These are phyloP conservation scores for Colletotrichum endophyticum DNA, from an alignment of 2,329 filamentous ascomycete genomes.

Conservation along the genomic window DNA sequence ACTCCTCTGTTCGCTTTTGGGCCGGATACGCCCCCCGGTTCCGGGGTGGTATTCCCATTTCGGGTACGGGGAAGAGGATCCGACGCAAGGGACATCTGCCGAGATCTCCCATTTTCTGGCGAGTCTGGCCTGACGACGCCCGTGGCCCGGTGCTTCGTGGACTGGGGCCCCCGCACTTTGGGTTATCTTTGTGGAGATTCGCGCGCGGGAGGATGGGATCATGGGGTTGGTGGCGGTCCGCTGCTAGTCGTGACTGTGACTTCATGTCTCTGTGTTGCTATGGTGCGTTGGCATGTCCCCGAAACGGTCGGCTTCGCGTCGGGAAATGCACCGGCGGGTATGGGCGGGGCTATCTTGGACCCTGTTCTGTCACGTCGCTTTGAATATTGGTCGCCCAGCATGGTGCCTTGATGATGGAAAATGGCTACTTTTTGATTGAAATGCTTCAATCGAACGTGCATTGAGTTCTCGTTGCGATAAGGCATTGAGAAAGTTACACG, in stretches of 20 bases:
- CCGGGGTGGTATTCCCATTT: neutral
- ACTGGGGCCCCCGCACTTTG: neutral
- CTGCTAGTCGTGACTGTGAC: neutral
- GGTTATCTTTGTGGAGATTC: neutral
- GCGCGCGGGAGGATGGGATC: neutral
- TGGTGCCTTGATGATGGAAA: neutral
- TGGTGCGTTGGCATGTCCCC: neutral
- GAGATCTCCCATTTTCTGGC: neutral
- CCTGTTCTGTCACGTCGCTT: neutral
- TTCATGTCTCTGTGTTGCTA: neutral
- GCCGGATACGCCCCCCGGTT: neutral
- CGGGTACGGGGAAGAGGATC: constrained; percentile 4
- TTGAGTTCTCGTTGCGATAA: neutral
- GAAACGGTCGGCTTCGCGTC: neutral
- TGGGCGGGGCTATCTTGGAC: neutral
- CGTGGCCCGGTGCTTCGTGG: neutral
- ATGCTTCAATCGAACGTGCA: neutral
- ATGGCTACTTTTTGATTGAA: neutral
- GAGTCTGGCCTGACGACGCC: neutral
- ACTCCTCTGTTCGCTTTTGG: neutral
- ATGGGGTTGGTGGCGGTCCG: neutral
- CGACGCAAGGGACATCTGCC: constrained; percentile 3
- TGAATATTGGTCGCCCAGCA: neutral
- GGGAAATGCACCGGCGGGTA: neutral
- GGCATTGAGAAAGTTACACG: neutral